Evolutionary conservation across 2,329 filamentous ascomycete species (phyloP).

Genomic region (Xylariaceae sp.): DNA sequence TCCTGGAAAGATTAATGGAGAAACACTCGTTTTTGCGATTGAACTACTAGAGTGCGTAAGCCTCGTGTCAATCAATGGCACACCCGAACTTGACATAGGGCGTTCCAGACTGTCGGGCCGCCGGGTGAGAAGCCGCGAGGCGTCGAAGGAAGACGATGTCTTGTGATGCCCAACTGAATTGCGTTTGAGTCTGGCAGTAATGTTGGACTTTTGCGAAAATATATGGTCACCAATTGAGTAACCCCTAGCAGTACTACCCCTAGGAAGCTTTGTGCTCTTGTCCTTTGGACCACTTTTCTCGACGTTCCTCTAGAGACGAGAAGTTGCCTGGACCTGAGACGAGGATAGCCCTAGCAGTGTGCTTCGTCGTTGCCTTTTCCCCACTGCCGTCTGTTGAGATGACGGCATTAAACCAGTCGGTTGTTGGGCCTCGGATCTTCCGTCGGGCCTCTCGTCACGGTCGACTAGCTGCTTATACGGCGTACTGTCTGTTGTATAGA

Average conservation of each 20-base stretch:
- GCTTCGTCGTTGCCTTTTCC: constrained; percentile 38
- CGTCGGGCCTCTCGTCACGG: constrained; percentile 17
- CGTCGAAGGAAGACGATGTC: constrained; percentile 35
- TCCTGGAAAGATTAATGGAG: constrained; percentile 8
- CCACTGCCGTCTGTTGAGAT: constrained; percentile 22
- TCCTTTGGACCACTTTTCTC: constrained; percentile 31
- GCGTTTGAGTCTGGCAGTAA: constrained; percentile 37
- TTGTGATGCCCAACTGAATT: constrained; percentile 40
- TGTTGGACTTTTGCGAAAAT: constrained; percentile 29
- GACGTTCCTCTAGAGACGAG: constrained; percentile 34
- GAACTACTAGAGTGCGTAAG: constrained; percentile 20
- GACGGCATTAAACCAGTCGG: constrained; percentile 13
- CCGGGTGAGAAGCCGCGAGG: constrained; percentile 30
- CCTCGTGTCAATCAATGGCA: constrained; percentile 33
- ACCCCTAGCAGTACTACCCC: no score
- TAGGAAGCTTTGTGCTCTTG: constrained; percentile 23
- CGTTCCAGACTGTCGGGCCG: constrained; percentile 28
- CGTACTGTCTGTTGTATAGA: constrained; percentile 35
- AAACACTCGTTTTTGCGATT: not conserved
- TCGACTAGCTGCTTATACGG: constrained; percentile 28
- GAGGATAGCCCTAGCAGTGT: constrained; percentile 32
- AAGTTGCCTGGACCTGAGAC: constrained; percentile 31
- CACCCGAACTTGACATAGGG: constrained; percentile 39
- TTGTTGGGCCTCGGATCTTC: constrained; percentile 10
- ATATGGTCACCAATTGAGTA: constrained; percentile 34